These are phyloP conservation scores for Globisporangium irregulare DNA, from an alignment of 352 stramenopile genomes.

Conservation along the genomic window DNA sequence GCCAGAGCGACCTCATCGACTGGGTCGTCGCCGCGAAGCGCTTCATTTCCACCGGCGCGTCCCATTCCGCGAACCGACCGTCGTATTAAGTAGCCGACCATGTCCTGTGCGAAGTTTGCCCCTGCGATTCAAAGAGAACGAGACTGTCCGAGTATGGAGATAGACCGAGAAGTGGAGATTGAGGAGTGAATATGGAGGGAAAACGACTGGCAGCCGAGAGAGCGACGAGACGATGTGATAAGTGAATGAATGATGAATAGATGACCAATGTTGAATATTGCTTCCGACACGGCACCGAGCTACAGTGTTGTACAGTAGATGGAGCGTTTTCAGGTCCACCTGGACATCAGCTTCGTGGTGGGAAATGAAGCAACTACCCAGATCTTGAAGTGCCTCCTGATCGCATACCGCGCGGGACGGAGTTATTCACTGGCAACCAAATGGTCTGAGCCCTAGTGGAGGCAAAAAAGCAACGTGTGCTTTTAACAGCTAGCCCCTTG, in stretches of 20 bases:
- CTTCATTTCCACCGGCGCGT: conserved; percentile 53
- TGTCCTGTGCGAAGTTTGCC: not conserved
- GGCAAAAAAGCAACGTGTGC: too few relatives aligned
- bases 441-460: too few relatives aligned
- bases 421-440: too few relatives aligned
- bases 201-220: not conserved
- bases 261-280: not conserved
- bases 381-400: too few relatives aligned
- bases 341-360: too few relatives aligned
- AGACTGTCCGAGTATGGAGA: not conserved
- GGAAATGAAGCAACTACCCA: too few relatives aligned
- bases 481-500: too few relatives aligned
- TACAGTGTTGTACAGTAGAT: not conserved
- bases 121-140: not conserved
- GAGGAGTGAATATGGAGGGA: not conserved
- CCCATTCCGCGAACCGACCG: conserved; percentile 26
- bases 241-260: not conserved
- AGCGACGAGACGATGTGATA: not conserved
- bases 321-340: too few relatives aligned
- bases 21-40: conserved; percentile 77
- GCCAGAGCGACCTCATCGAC: conserved; percentile 72
- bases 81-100: not conserved
- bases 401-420: too few relatives aligned
- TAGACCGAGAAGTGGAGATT: not conserved
- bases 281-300: not conserved